Evolutionary conservation across 2,329 filamentous ascomycete genomes (phyloP).

Genomic region (Aaosphaeria arxii): DNA sequence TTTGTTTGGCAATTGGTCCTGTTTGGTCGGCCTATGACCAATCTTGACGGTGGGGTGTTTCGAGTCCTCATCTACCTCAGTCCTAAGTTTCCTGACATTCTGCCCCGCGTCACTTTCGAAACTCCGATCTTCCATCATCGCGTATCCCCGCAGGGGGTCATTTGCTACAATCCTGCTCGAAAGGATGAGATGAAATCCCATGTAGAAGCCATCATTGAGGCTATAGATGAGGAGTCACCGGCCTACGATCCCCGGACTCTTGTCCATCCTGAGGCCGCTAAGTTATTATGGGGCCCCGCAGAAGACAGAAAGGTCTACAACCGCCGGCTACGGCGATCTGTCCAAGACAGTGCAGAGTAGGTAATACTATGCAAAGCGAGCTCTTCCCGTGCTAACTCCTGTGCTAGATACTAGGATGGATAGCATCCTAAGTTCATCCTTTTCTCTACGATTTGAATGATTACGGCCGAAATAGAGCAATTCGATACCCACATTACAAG

Average conservation of each 20-base stretch:
- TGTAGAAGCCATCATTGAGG: conserved; percentile 75
- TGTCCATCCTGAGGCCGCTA: conserved; percentile 81
- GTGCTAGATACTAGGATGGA: conserved; percentile 11
- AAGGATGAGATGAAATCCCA: conserved; percentile 77
- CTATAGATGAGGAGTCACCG: conserved; percentile 83
- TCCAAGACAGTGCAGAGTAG: conserved; percentile 55
- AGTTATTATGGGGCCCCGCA: conserved; percentile 77
- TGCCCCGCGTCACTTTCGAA: conserved; percentile 78
- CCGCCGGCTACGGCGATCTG: conserved; percentile 73
- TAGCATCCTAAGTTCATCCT: neutral
- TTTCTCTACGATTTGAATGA: conserved; percentile 4
- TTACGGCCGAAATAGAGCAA: no score
- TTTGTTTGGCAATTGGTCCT: conserved; percentile 88
- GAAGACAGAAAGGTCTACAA: conserved; percentile 84
- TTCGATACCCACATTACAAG: no score
- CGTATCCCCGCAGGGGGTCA: conserved; percentile 73
- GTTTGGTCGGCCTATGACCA: conserved; percentile 88
- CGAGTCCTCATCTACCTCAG: conserved; percentile 77
- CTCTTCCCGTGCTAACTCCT: neutral
- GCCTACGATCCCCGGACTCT: conserved; percentile 87
- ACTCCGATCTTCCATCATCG: conserved; percentile 85
- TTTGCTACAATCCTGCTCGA: conserved; percentile 72
- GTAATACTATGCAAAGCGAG: conserved; percentile 6
- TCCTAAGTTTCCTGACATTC: conserved; percentile 80
- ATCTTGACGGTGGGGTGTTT: conserved; percentile 85